Percentiles rank a stretch among this genome's conserved stretches.
These are phyloP conservation scores for Geosmithia morbida DNA, from an alignment of 2,329 filamentous ascomycete genomes.

Conservation along the genomic window DNA sequence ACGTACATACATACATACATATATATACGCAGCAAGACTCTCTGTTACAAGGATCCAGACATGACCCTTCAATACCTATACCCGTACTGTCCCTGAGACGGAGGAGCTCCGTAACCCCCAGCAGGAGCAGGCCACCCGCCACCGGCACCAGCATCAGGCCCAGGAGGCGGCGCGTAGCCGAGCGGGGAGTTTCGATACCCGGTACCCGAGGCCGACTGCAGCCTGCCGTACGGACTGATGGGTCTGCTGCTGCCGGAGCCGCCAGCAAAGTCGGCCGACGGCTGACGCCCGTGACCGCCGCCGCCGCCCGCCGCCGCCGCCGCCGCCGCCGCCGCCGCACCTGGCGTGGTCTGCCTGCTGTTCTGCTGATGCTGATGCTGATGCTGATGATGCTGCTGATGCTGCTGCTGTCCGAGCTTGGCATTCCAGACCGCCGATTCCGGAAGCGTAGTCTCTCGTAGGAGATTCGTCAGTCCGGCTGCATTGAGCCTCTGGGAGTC, in stretches of 20 bases:
- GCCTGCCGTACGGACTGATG: constrained; percentile 31
- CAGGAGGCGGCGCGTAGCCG: constrained; percentile 18
- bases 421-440: constrained; percentile 40
- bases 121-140: constrained; percentile 14
- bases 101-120: constrained; percentile 12
- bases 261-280: constrained; percentile 25
- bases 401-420: constrained; percentile 17
- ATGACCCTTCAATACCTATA: too few species aligned
- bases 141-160: constrained; percentile 5
- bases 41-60: too few species aligned
- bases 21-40: too few species aligned
- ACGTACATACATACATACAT: too few species aligned
- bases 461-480: constrained; percentile 55
- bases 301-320: too few species aligned
- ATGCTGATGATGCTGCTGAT: constrained; percentile 12
- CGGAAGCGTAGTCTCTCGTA: constrained; percentile 55
- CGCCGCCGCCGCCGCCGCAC: too few species aligned
- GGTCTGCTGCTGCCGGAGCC: constrained; percentile 16
- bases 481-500: constrained; percentile 56
- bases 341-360: constrained; percentile 15
- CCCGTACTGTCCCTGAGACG: too few species aligned
- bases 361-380: neutral
- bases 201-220: constrained; percentile 18
- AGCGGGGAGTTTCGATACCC: constrained; percentile 38
- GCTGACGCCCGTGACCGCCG: constrained; percentile 20